Conservation (phyloP, 306 rosid genomes). For the Erythrophleum fordii region DNA sequence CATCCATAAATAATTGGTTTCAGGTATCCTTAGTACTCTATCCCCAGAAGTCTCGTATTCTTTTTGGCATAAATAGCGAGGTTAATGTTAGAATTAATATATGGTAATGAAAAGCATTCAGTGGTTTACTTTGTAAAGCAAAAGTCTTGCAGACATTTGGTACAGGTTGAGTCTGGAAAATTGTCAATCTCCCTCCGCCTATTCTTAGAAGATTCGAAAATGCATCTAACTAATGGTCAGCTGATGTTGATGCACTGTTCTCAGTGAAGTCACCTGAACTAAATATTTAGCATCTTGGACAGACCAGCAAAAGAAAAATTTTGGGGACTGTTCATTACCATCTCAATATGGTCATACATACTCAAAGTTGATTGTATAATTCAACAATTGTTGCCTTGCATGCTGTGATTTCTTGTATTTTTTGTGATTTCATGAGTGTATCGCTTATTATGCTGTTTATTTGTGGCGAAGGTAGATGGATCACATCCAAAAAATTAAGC, state of each 20-base stretch:
- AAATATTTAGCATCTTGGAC: background rate
- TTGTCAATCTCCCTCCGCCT: background rate
- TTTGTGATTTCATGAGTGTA: background rate
- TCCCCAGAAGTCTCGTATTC: background rate
- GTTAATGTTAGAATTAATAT: background rate
- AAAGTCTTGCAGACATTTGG: constrained; percentile 12
- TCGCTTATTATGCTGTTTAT: background rate
- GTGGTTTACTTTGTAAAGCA: background rate
- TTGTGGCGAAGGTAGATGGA: background rate
- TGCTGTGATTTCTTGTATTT: background rate
- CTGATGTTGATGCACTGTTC: background rate
- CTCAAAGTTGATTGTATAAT: background rate
- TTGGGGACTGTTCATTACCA: background rate
- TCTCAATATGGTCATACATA: background rate
- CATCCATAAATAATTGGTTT: constrained; percentile 38
- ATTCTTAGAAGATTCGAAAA: background rate
- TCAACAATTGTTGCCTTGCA: background rate
- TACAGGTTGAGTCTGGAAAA: constrained; percentile 1
- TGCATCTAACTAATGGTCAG: background rate
- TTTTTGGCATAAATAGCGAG: background rate
- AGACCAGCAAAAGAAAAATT: background rate
- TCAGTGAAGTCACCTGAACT: background rate
- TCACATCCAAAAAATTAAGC: constrained; percentile 10
- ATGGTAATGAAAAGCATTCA: background rate
- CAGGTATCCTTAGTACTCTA: constrained; percentile 34